Base-by-base conservation (phyloP, 208 protist genomes). In the Acanthamoeba castellanii region DNA sequence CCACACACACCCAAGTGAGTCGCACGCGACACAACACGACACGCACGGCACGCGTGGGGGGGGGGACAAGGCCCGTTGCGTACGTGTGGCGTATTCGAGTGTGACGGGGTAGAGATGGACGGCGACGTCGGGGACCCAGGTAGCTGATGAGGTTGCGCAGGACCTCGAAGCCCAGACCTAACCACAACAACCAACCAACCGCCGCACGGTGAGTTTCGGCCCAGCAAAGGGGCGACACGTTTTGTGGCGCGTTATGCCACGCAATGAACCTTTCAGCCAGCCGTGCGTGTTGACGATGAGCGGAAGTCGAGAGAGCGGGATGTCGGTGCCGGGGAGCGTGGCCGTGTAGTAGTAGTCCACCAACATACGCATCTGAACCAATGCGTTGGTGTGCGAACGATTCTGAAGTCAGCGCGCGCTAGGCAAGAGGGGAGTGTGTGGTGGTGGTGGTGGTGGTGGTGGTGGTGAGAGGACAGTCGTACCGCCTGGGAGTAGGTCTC, bases 251-350 rank as follows among this genome's bases (percentile, higher is more conserved):
- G n/a, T n/a, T n/a, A n/a, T n/a, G n/a, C n/a, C n/a, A n/a, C n/a
- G n/a, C n/a, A n/a, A 85, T 85, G 47, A 52, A 42, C 42, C 72
- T 52, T 90, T 90, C 9, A 90, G 50, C 84, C 84, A 90, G 27
- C 84, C 84, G 59, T 90, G 84, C 5, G 84, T 90, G 59, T 90
- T 90, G 84, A 90, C 27, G 32, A 90, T n/a, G 32, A 90, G 84
- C 50, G 84, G 84, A 1, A 68, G 59, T 0, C 8, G 30, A 18
- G 30, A 7, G 20, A 90, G 50, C 16, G 84, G 84, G 7, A 66
- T 27, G 34, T 30, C 18, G 30, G 45, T 16, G 45, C 50, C 45
- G 0, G 81, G 81, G 14, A 64, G 57, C 13, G 20, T 64, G 57
- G 14, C 57, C 18, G 50, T 66, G 55, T 52, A 47, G 59, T 90